Conservation (phyloP, 2,329 filamentous ascomycete genomes). For the Penicillium brasilianum region DNA sequence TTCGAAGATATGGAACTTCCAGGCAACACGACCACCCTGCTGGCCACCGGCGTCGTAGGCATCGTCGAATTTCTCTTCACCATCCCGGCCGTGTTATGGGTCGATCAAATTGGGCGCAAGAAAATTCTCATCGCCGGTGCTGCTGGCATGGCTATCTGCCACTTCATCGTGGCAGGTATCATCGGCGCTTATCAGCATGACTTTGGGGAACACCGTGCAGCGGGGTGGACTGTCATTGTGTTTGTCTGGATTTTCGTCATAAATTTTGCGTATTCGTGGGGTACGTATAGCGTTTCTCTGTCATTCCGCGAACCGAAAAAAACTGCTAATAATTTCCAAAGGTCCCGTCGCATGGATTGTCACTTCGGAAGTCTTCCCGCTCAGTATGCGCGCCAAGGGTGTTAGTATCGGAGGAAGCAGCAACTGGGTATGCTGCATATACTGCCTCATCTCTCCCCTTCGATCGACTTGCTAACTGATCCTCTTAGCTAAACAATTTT, state of each 20-base stretch:
- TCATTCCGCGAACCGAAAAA: not conserved
- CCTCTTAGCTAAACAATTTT: slow-evolving; percentile 58
- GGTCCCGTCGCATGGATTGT: slow-evolving; percentile 66
- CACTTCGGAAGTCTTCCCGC: slow-evolving; percentile 74
- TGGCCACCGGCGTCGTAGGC: slow-evolving; percentile 39
- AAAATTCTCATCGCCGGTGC: slow-evolving; percentile 53
- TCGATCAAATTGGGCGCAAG: slow-evolving; percentile 41
- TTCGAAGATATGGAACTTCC: slow-evolving; percentile 33
- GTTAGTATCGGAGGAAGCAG: slow-evolving; percentile 43
- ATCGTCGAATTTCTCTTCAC: slow-evolving; percentile 35
- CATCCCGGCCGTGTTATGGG: slow-evolving; percentile 39
- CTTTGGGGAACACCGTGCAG: slow-evolving; percentile 61
- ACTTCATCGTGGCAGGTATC: slow-evolving; percentile 71
- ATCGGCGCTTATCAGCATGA: slow-evolving; percentile 64
- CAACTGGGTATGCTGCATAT: slow-evolving; percentile 40
- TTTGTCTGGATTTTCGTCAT: slow-evolving; percentile 70
- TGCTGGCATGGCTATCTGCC: slow-evolving; percentile 69
- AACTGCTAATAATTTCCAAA: not conserved
- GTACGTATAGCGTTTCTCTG: slow-evolving; percentile 33
- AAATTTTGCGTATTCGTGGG: slow-evolving; percentile 75
- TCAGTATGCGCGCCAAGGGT: slow-evolving; percentile 71
- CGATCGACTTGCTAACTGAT: not conserved
- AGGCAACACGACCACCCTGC: slow-evolving; percentile 33
- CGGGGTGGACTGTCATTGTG: slow-evolving; percentile 68
- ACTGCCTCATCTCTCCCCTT: too few species aligned